These are phyloP conservation scores for Sporothrix pseudoabietina DNA, from an alignment of 2,329 filamentous ascomycete genomes.

Conservation along the genomic window DNA sequence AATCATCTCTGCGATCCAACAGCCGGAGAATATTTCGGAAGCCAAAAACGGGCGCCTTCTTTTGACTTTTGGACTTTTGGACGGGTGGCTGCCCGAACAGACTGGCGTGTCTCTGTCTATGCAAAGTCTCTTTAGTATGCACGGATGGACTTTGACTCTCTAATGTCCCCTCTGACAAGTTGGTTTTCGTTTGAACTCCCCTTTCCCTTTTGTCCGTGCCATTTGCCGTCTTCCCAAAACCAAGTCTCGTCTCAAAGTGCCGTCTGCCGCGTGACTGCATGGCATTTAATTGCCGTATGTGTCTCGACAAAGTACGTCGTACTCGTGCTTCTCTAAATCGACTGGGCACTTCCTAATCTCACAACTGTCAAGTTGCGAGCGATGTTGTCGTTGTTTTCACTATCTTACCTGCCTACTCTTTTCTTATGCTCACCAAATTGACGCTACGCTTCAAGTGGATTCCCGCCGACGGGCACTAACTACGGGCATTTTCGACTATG, in stretches of 20 bases:
- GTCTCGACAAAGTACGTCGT: background rate
- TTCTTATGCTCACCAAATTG: background rate
- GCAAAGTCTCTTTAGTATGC: background rate
- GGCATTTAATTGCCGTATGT: background rate
- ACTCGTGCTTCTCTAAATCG: background rate
- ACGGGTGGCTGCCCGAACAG: background rate
- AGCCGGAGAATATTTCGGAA: constrained; percentile 5
- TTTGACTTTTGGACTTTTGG: background rate
- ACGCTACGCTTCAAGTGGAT: constrained; percentile 13
- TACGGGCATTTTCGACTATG: background rate
- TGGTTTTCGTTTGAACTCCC: background rate
- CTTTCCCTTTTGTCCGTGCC: constrained; percentile 2
- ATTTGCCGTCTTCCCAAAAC: constrained; percentile 1
- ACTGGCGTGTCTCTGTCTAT: background rate
- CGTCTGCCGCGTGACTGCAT: constrained; percentile 1
- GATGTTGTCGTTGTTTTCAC: background rate
- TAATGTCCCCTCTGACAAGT: background rate
- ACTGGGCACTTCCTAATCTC: too few relatives aligned
- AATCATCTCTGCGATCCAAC: background rate
- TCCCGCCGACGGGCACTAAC: constrained; percentile 7
- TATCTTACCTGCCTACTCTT: too few relatives aligned
- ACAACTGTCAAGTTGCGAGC: background rate
- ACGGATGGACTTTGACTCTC: background rate
- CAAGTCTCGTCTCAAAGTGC: constrained; percentile 3
- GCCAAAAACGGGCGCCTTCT: background rate